Percentiles rank a stretch among this genome's conserved stretches.
phyloP scores from a whole-genome alignment of 805 yeast species.

The Candida railenensis region DNA sequence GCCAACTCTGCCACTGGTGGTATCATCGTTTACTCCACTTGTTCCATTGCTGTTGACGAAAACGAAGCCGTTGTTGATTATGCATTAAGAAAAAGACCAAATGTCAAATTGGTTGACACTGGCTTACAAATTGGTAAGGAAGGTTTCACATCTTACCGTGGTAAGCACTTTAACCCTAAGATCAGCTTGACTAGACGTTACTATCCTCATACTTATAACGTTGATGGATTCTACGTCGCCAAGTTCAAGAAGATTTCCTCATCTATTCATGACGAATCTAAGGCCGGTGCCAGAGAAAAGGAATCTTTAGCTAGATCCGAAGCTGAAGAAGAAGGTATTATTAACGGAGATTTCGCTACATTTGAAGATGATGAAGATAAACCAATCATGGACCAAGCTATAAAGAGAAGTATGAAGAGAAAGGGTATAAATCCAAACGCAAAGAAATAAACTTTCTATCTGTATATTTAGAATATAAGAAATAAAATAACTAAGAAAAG shows the following conservation, averaged over 20 bases:
- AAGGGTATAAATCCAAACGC: conserved; percentile 71
- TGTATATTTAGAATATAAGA: conserved; percentile 1
- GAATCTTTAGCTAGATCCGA: conserved; percentile 80
- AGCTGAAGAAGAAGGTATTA: conserved; percentile 77
- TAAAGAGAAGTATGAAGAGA: conserved; percentile 61
- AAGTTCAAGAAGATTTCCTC: conserved; percentile 90
- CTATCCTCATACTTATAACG: conserved; percentile 97
- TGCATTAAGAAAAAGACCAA: conserved; percentile 93
- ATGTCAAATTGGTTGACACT: conserved; percentile 89
- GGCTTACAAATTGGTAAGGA: conserved; percentile 93
- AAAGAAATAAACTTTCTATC: conserved; percentile 14
- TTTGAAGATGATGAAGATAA: conserved; percentile 78
- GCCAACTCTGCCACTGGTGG: conserved; percentile 92
- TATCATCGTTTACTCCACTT: conserved; percentile 91
- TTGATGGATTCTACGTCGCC: conserved; percentile 97
- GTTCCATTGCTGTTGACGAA: conserved; percentile 98
- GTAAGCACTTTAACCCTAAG: conserved; percentile 81
- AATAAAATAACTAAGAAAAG: not conserved
- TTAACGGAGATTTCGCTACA: conserved; percentile 80
- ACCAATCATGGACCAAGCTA: conserved; percentile 65
- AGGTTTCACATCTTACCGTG: conserved; percentile 91
- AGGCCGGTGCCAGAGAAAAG: conserved; percentile 86
- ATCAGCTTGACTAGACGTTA: conserved; percentile 86
- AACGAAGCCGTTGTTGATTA: conserved; percentile 99
- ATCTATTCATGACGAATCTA: conserved; percentile 78